Evolutionary conservation across 2,329 filamentous ascomycete genomes (phyloP).

Genomic region (Talaromyces rugulosus): DNA sequence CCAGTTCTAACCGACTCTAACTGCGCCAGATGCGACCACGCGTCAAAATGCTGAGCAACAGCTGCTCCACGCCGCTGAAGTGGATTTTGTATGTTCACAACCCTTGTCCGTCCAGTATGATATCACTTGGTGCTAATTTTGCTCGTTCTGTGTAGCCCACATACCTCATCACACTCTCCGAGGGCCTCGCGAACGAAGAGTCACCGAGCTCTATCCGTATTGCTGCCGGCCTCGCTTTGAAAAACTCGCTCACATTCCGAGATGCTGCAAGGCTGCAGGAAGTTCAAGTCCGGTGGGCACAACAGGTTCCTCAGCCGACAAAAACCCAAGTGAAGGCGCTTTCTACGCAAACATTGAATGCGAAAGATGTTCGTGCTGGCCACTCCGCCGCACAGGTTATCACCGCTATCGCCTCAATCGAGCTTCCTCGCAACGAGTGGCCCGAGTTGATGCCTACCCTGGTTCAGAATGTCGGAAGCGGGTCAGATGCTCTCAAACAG

Average conservation of each 20-base stretch:
- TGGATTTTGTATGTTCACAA: slow-evolving; percentile 75
- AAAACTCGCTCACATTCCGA: slow-evolving; percentile 96
- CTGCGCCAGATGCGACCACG: slow-evolving; percentile 70
- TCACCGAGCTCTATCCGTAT: slow-evolving; percentile 80
- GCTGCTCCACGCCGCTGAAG: slow-evolving; percentile 85
- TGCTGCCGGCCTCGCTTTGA: slow-evolving; percentile 91
- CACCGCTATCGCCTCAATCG: slow-evolving; percentile 88
- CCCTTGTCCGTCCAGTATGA: slow-evolving; percentile 21
- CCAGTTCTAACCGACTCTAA: slow-evolving; percentile 10
- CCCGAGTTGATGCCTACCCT: slow-evolving; percentile 81
- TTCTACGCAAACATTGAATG: slow-evolving; percentile 80
- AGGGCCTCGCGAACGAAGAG: slow-evolving; percentile 88
- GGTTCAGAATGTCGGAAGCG: slow-evolving; percentile 88
- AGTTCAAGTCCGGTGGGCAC: slow-evolving; percentile 89
- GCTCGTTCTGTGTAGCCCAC: slow-evolving; percentile 58
- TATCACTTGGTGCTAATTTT: slow-evolving; percentile 17
- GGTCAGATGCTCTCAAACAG: slow-evolving; percentile 85
- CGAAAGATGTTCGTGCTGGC: slow-evolving; percentile 75
- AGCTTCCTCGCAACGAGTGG: slow-evolving; percentile 92
- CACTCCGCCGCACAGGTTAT: slow-evolving; percentile 92
- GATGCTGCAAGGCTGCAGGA: slow-evolving; percentile 83
- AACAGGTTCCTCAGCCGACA: slow-evolving; percentile 72
- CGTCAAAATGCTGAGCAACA: slow-evolving; percentile 92
- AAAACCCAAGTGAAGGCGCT: slow-evolving; percentile 86
- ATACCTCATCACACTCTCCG: slow-evolving; percentile 88